Evolutionary conservation across 257 asterid species (phyloP).

Genomic region (Solanum rostratum): DNA sequence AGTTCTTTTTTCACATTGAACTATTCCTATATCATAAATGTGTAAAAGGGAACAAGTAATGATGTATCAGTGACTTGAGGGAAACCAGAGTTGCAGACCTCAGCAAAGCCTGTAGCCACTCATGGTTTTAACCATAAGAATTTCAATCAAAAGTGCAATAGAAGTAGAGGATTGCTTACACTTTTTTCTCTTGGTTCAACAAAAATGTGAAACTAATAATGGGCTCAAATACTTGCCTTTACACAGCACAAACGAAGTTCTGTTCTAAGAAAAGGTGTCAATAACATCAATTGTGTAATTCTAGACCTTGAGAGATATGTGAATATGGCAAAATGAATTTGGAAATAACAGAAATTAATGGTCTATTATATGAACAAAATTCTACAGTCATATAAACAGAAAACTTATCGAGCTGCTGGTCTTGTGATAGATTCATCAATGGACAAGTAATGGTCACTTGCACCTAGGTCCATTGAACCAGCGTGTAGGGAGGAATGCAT

Average conservation of each 20-base stretch:
- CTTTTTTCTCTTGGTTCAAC: background rate
- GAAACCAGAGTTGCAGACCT: background rate
- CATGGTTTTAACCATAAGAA: background rate
- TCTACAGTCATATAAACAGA: background rate
- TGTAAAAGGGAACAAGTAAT: background rate
- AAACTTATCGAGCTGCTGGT: slow-evolving; percentile 69
- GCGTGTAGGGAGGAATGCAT: slow-evolving; percentile 59
- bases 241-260: background rate
- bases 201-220: background rate
- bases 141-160: background rate
- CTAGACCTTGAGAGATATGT: background rate
- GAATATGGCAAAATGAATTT: background rate
- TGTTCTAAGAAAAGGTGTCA: background rate
- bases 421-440: slow-evolving; percentile 66
- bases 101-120: background rate
- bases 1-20: background rate
- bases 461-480: slow-evolving; percentile 53
- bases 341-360: background rate
- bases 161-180: background rate
- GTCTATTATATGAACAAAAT: background rate
- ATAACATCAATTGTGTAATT: background rate
- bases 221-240: background rate
- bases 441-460: slow-evolving; percentile 57
- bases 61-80: background rate
- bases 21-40: background rate